These are phyloP conservation scores for Golubevia pallescens DNA, from an alignment of 1,284 basidiomycete species.

Conservation along the genomic window DNA sequence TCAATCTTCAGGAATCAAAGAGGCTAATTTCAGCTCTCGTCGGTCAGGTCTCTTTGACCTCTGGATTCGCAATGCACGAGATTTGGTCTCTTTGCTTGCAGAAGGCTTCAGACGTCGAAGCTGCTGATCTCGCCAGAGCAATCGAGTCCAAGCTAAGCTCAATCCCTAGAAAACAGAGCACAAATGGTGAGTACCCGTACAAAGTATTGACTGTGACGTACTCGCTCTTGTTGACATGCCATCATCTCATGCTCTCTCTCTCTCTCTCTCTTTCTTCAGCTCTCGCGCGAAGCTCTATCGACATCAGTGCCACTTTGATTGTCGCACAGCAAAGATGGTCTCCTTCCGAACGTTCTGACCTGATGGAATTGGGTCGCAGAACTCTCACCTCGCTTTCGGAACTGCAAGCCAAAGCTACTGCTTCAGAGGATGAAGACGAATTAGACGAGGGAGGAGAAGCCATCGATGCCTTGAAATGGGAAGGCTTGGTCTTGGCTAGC, in stretches of 20 bases:
- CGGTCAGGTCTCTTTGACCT: constrained; percentile 26
- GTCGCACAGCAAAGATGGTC: background rate
- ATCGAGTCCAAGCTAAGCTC: constrained; percentile 1
- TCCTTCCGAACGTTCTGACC: background rate
- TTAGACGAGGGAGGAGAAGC: constrained; percentile 12
- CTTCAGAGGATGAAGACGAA: background rate
- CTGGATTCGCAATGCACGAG: constrained; percentile 30
- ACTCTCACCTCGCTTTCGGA: constrained; percentile 6
- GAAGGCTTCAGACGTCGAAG: background rate
- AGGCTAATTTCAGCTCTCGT: constrained; percentile 12
- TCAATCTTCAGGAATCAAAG: background rate
- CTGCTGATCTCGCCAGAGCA: constrained; percentile 4
- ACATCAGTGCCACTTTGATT: background rate
- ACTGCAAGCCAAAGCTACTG: background rate
- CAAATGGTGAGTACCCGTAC: background rate
- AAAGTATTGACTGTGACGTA: no score
- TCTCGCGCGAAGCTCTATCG: background rate
- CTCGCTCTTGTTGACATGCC: no score
- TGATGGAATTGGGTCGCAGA: constrained; percentile 9
- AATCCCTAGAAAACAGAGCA: background rate
- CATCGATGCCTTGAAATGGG: background rate
- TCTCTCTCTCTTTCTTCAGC: background rate
- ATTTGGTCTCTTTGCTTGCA: constrained; percentile 35
- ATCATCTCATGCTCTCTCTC: background rate
- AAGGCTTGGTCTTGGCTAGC: background rate